Base-by-base conservation (phyloP, 495 filamentous ascomycete genomes). In the Aspergillus nidulans region DNA sequence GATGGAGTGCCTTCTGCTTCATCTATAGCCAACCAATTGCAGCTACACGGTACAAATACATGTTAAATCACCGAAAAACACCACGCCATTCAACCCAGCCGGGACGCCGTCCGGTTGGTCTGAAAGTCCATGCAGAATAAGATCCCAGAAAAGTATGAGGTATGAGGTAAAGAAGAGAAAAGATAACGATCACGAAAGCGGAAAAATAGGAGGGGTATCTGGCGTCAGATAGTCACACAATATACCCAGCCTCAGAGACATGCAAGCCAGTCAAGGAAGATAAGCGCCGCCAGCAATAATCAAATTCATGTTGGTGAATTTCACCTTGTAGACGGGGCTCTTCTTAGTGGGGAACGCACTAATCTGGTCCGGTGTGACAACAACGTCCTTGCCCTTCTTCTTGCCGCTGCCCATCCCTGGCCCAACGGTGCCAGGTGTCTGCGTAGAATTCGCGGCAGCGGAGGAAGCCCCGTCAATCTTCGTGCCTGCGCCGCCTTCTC, bases 281-380 rank as follows among this genome's bases (percentile, higher is more conserved):
- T 91, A 97, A 53, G 88, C 91, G 26, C 94, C 90, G 26, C 85
- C 91, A 10, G 91, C 91, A 49, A 98, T 71, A 15, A 96, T 83
- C 61, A 97, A 68, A 60, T 98, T 98, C 85, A 92, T 94, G 48
- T 87, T 78, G 2, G 94, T 97, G 66, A 96, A 96, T 64, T 85
- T 82, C 43, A 95, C 92, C 76, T 92, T 95, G 68, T 94, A 87
- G 6, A 98, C 89, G 2, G 94, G 91, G 20, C 87, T 90, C 76
- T 94, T 95, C 81, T 97, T 98, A 16, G 94, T 97, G 0, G 89
- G 85, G 63, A 96, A 97, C 4, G 88, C 91, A 58, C 83, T 86
- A 70, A 97, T 90, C 72, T 97, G 92, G 63, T 98, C 94, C 0
- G 90, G 83, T 2, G 89, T 94, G 24, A 96, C 87, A 55, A 89